phyloP scores from a whole-genome alignment of 306 rosid species.

The Sesbania bispinosa region DNA sequence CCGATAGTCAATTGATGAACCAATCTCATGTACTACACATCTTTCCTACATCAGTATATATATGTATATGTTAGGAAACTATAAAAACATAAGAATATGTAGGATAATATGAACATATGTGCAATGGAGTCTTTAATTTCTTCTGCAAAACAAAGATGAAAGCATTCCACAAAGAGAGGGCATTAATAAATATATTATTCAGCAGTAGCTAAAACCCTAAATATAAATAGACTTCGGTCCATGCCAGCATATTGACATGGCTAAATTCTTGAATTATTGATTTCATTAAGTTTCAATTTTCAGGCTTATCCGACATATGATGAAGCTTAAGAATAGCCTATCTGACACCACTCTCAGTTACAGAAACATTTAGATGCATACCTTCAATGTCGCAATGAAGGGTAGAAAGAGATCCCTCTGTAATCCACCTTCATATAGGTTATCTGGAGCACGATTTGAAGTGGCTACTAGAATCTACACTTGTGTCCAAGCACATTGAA shows the following conservation, averaged over 20 bases:
- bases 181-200: background rate
- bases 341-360: background rate
- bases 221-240: conserved; percentile 1
- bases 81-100: background rate
- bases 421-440: conserved; percentile 89
- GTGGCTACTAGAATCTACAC: conserved; percentile 86
- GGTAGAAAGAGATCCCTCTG: conserved; percentile 96
- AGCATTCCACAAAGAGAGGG: conserved; percentile 14
- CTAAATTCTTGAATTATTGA: background rate
- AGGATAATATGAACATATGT: background rate
- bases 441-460: conserved; percentile 96
- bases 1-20: conserved; percentile 85
- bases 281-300: background rate
- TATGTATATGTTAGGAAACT: conserved; percentile 21
- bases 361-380: conserved; percentile 21
- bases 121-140: background rate
- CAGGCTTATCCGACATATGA: background rate
- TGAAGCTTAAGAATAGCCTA: conserved; percentile 20
- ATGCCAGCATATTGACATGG: background rate
- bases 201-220: background rate
- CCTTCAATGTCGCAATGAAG: conserved; percentile 85
- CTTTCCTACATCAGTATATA: conserved; percentile 68
- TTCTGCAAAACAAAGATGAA: conserved; percentile 16
- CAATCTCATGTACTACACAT: conserved; percentile 81
- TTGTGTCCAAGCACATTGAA: conserved; percentile 39